Conservation (phyloP, 352 stramenopile genomes). For the Phytophthora sansomeana region DNA sequence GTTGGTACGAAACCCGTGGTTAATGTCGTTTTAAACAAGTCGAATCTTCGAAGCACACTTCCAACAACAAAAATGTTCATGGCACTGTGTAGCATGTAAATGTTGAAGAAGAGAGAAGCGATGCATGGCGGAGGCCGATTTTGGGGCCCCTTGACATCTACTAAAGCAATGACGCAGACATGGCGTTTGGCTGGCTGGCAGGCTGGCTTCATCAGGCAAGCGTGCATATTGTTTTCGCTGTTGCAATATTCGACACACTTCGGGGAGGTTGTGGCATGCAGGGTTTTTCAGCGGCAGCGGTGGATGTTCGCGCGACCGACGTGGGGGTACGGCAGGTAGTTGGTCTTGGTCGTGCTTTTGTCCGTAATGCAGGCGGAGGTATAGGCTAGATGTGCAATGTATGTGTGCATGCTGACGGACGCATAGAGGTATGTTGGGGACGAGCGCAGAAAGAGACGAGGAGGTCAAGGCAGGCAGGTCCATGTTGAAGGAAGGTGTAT, state of each 20-base stretch:
- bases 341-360: conserved; percentile 10
- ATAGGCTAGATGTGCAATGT: not conserved
- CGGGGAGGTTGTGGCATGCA: conserved; percentile 34
- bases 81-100: not conserved
- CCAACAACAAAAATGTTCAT: too few species aligned
- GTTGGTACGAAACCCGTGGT: too few species aligned
- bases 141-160: not conserved
- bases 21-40: too few species aligned
- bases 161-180: not conserved
- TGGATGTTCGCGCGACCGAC: not conserved
- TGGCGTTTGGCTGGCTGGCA: not conserved
- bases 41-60: too few species aligned
- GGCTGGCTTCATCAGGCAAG: conserved; percentile 4
- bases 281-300: conserved; percentile 2
- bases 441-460: not conserved
- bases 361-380: too few species aligned
- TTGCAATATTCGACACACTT: conserved; percentile 13
- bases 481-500: not conserved
- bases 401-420: not conserved
- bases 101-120: not conserved
- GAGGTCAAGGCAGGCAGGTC: not conserved
- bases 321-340: not conserved
- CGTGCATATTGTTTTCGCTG: not conserved
- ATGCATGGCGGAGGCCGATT: too few species aligned
- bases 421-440: not conserved